Conservation (phyloP, 2,329 filamentous ascomycete genomes). For the Penicillium janthinellum region DNA sequence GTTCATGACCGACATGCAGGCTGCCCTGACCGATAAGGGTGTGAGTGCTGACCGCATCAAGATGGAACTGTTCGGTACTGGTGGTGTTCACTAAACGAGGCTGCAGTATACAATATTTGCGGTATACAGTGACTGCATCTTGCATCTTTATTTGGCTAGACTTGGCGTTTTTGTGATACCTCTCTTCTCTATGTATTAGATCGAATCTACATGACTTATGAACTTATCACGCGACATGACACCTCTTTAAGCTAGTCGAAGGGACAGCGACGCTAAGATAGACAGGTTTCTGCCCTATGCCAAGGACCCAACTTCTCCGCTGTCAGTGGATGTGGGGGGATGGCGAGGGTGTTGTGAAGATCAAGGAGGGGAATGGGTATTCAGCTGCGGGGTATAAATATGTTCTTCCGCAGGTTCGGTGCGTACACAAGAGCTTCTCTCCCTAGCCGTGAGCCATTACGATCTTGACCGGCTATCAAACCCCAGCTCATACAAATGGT, state of each 20-base stretch:
- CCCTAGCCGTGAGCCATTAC: background rate
- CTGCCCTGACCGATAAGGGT: constrained; percentile 55
- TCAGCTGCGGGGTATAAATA: constrained; percentile 38
- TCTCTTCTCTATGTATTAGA: constrained; percentile 7
- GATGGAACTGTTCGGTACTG: constrained; percentile 69
- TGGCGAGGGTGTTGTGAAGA: constrained; percentile 38
- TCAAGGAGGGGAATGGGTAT: constrained; percentile 26
- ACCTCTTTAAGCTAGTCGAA: background rate
- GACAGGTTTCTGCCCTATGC: background rate
- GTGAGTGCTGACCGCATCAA: constrained; percentile 62
- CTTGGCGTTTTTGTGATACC: constrained; percentile 9
- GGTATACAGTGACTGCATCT: background rate
- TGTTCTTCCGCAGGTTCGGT: constrained; percentile 40
- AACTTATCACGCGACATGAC: background rate
- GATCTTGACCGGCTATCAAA: no score
- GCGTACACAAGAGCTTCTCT: constrained; percentile 1
- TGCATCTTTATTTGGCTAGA: background rate
- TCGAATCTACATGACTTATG: background rate
- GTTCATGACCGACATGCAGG: constrained; percentile 68
- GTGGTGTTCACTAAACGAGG: constrained; percentile 36
- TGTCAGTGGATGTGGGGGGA: constrained; percentile 30
- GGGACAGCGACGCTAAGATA: background rate
- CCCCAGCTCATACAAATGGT: constrained; percentile 14
- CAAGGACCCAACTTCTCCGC: background rate
- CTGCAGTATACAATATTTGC: background rate